Percentiles rank a stretch among this genome's conserved stretches.
phyloP scores from a whole-genome alignment of 2,329 filamentous ascomycete species.

The Hymenoscyphus fructigenus region DNA sequence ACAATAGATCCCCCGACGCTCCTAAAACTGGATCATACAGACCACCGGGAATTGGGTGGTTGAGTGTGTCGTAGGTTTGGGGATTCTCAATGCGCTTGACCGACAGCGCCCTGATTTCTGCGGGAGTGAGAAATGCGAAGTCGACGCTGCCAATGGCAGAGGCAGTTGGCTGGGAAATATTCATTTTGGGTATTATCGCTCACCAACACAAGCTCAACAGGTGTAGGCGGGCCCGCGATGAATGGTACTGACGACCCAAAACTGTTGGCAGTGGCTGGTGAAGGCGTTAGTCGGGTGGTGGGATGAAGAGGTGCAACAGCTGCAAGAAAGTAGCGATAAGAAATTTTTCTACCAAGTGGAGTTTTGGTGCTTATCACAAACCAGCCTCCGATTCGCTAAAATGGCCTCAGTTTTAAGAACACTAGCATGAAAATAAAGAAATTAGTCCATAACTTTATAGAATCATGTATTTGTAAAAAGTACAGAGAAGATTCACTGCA shows the following conservation, averaged over 20 bases:
- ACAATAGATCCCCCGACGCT: constrained; percentile 83
- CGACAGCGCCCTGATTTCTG: constrained; percentile 85
- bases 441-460: background rate
- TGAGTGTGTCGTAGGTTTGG: constrained; percentile 87
- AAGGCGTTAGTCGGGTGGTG: background rate
- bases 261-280: constrained; percentile 1
- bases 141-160: constrained; percentile 84
- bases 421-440: background rate
- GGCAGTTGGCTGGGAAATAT: constrained; percentile 76
- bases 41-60: constrained; percentile 86
- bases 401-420: background rate
- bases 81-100: constrained; percentile 93
- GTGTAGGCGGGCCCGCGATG: background rate
- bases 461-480: too few relatives aligned
- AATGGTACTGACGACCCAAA: background rate
- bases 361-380: background rate
- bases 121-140: constrained; percentile 78
- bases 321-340: constrained; percentile 2
- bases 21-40: constrained; percentile 91
- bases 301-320: constrained; percentile 1
- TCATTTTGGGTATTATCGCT: constrained; percentile 48
- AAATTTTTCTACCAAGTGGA: background rate
- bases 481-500: background rate
- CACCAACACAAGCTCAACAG: constrained; percentile 12
- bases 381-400: background rate